Percentiles rank a stretch among this genome's conserved stretches.
phyloP scores from a whole-genome alignment of 176 grass and related monocot genomes.

The Eleusine indica region DNA sequence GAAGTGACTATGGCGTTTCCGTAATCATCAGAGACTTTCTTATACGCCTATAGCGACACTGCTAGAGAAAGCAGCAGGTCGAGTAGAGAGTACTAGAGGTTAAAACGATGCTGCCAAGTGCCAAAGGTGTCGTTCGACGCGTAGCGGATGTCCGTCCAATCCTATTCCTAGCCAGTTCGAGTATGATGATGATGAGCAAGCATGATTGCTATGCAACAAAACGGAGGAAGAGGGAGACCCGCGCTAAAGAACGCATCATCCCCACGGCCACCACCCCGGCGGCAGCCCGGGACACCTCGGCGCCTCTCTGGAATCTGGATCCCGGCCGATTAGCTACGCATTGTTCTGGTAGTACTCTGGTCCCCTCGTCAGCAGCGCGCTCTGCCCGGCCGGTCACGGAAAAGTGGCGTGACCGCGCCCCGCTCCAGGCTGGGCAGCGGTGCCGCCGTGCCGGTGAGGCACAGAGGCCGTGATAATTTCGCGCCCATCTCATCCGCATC shows the following conservation, averaged over 20 bases:
- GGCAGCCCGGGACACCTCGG: slow-evolving; percentile 1
- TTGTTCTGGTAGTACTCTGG: not conserved
- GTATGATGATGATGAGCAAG: not conserved
- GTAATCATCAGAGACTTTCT: slow-evolving; percentile 8
- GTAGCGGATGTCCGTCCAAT: not conserved
- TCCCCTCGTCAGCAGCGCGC: not conserved
- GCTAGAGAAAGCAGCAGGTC: too few species aligned
- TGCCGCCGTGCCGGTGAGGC: not conserved
- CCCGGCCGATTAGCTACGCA: not conserved
- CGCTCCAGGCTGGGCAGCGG: not conserved
- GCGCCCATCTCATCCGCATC: not conserved
- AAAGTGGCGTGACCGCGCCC: slow-evolving; percentile 15
- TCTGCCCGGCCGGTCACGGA: slow-evolving; percentile 5
- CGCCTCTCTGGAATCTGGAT: slow-evolving; percentile 25
- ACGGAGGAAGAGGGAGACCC: not conserved
- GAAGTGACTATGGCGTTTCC: not conserved
- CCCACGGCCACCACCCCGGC: not conserved
- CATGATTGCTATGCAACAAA: slow-evolving; percentile 13
- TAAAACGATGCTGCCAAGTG: too few species aligned
- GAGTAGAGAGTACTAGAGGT: not conserved
- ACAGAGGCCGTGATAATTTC: slow-evolving; percentile 22
- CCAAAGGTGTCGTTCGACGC: not conserved
- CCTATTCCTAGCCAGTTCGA: too few species aligned
- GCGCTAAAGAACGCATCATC: not conserved
- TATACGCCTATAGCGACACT: too few species aligned